A percentile compares a stretch with the other conserved stretches of the same genome.
Evolutionary conservation across 2,329 filamentous ascomycete genomes (phyloP).

Genomic region (Fusarium ambrosium): DNA sequence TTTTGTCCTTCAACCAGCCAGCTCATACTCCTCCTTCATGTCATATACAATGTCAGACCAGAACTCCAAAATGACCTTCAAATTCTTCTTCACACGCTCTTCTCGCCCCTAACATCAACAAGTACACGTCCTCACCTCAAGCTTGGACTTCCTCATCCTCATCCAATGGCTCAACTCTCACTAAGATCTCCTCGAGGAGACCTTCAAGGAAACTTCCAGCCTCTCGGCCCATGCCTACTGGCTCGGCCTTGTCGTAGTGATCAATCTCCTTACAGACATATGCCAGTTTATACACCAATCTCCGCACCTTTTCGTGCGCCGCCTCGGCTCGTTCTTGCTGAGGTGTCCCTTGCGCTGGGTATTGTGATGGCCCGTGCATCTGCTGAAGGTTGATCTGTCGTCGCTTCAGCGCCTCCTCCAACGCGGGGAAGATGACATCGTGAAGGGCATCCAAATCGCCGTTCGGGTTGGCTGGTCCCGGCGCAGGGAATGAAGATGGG

Average conservation of each 20-base stretch:
- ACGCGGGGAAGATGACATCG: constrained; percentile 91
- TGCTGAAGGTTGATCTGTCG: constrained; percentile 75
- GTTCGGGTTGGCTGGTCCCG: constrained; percentile 69
- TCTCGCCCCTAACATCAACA: not conserved
- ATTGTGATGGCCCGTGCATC: constrained; percentile 57
- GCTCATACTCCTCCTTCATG: constrained; percentile 31
- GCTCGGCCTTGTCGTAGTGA: constrained; percentile 84
- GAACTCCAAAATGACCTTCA: constrained; percentile 30
- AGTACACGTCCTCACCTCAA: not conserved
- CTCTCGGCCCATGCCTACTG: constrained; percentile 93
- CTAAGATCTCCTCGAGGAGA: constrained; percentile 91
- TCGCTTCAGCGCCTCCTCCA: constrained; percentile 90
- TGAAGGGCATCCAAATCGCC: constrained; percentile 87
- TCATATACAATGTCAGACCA: constrained; percentile 36
- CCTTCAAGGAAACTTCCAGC: constrained; percentile 92
- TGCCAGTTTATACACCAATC: constrained; percentile 85
- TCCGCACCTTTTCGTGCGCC: constrained; percentile 85
- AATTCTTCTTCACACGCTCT: constrained; percentile 11
- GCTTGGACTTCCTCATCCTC: constrained; percentile 67
- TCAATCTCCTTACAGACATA: constrained; percentile 92
- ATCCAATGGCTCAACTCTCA: constrained; percentile 89
- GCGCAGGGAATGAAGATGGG: constrained; percentile 68
- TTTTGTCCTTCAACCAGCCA: constrained; percentile 18
- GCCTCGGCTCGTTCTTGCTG: constrained; percentile 77
- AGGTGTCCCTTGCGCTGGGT: constrained; percentile 63